Base-by-base conservation (phyloP, 2,329 filamentous ascomycete genomes). In the Kalaharituber pfeilii region DNA sequence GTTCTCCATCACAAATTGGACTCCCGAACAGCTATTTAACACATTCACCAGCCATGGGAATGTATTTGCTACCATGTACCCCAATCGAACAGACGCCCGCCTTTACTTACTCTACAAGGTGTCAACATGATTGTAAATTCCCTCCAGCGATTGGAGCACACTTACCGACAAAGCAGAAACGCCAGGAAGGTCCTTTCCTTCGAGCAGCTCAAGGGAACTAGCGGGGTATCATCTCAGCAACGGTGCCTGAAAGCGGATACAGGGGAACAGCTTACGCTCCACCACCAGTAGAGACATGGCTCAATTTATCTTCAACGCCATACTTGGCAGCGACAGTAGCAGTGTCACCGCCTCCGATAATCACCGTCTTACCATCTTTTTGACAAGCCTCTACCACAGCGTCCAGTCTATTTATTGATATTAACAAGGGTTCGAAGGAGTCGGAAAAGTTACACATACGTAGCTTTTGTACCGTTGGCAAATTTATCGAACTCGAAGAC, bases 401-500 rank as follows among this genome's bases (percentile, higher is more conserved):
- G 66, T 95, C 85, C 63, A 98, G 80, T 50, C 42, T 47, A 47
- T 47, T 1, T 6, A 39, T 13, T 15, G 33, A 15, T 39, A 54
- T 56, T 36, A n/a, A 47, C 51, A 20, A 25, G 26, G 7, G 25
- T 24, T 42, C 8, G 11, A 8, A 30, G 20, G 9, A 2, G 15
- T 2, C 42, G 5, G 42, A 22, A 47, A 20, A 1, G 42, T 3
- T 47, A 47, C 13, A 47, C 42, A 18, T 47, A 47, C 42, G 86
- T 94, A 59, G 80, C 77, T 79, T 94, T 94, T 67, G 91, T 98
- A 65, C 86, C 91, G 59, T 76, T 81, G 66, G 88, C 86, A 69
- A 98, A 98, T 68, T 84, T 82, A 59, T 95, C 86, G 67, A 96
- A 84, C 78, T 98, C 91, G 66, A 98, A 98, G 64, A 98, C 91